These are phyloP conservation scores for Protomyces pachydermus DNA, from an alignment of 1,139 yeast species.

Conservation along the genomic window DNA sequence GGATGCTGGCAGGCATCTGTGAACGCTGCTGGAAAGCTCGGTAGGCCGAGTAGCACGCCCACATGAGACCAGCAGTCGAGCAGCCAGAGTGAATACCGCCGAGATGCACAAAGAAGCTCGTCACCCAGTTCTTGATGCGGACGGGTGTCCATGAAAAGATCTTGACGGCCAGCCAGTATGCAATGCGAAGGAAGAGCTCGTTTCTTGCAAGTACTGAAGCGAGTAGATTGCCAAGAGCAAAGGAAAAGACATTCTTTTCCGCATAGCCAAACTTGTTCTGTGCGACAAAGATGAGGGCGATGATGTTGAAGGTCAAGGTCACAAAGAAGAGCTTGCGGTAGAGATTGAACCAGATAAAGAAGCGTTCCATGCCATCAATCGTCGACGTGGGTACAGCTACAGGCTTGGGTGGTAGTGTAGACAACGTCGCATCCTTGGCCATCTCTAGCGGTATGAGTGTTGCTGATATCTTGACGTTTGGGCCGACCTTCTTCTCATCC, in stretches of 20 bases:
- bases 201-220: constrained; percentile 14
- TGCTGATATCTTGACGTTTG: neutral
- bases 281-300: constrained; percentile 5
- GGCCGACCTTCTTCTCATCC: neutral
- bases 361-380: constrained; percentile 4
- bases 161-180: constrained; percentile 15
- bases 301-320: neutral
- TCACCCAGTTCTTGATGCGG: constrained; percentile 13
- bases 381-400: neutral
- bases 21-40: neutral
- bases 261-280: constrained; percentile 12
- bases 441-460: neutral
- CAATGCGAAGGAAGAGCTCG: constrained; percentile 10
- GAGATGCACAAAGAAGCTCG: constrained; percentile 14
- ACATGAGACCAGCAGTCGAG: constrained; percentile 16
- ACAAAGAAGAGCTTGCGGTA: constrained; percentile 13
- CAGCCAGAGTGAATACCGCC: constrained; percentile 25
- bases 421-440: neutral
- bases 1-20: constrained; percentile 6
- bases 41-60: constrained; percentile 20
- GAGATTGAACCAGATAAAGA: constrained; percentile 10
- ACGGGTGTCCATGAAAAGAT: constrained; percentile 17
- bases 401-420: neutral
- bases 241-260: constrained; percentile 7
- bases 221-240: constrained; percentile 18